phyloP scores from a whole-genome alignment of 1,284 basidiomycete species.

The Naganishia liquefaciens region DNA sequence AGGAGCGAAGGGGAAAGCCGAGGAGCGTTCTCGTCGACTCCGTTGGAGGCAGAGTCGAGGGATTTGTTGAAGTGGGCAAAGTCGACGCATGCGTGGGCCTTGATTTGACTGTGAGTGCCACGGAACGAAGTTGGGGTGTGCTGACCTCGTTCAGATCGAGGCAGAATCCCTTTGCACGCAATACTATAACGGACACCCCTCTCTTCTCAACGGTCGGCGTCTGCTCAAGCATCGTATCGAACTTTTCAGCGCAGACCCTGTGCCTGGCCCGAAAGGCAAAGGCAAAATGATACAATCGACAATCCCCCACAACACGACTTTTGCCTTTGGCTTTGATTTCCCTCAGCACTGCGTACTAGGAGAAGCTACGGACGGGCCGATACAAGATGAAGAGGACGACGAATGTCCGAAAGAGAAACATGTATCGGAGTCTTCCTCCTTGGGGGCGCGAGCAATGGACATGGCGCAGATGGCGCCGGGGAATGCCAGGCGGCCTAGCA shows the following conservation, averaged over 20 bases:
- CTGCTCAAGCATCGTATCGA: constrained; percentile 14
- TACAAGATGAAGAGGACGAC: constrained; percentile 10
- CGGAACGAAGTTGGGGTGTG: background rate
- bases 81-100: constrained; percentile 16
- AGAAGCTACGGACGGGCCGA: constrained; percentile 1
- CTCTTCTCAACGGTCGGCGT: constrained; percentile 1
- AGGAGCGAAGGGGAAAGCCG: constrained; percentile 21
- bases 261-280: constrained; percentile 8
- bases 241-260: background rate
- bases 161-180: constrained; percentile 13
- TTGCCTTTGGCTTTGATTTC: constrained; percentile 23
- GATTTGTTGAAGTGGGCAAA: constrained; percentile 18
- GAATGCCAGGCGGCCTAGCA: background rate
- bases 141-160: background rate
- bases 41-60: constrained; percentile 9
- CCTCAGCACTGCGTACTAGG: constrained; percentile 15
- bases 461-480: constrained; percentile 1
- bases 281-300: constrained; percentile 10
- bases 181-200: constrained; percentile 25
- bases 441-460: constrained; percentile 10
- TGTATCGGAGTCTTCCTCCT: constrained; percentile 3
- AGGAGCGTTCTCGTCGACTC: constrained; percentile 6
- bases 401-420: constrained; percentile 8
- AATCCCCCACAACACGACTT: constrained; percentile 19
- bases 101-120: constrained; percentile 8